Base-by-base conservation (phyloP, 176 grass and related monocot genomes). In the Elaeis guineensis region DNA sequence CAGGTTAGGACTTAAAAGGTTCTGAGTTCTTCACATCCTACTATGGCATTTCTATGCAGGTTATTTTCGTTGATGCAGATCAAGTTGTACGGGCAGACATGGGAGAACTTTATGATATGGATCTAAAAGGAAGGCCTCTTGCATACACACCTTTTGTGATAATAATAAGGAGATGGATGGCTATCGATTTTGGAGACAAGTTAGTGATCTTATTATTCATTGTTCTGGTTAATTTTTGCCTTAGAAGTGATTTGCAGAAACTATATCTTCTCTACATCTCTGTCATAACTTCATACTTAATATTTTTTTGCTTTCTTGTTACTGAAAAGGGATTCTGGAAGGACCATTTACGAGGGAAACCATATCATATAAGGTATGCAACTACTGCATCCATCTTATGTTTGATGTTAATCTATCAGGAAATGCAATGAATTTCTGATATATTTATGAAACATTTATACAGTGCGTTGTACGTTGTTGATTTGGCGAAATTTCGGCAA, bases 101-200 rank as follows among this genome's bases (percentile, higher is more conserved):
- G 93, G 93, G 93, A 85, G 93, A 97, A 70, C 59, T 97, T 16
- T 86, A 97, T 75, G 84, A 97, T 64, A 92, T 92, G 87, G 83
- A 97, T 83, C 82, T 97, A 67, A 92, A 97, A 64, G 93, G 87
- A 63, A 83, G 79, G 19, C 81, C 93, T 17, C 84, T 97, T 80
- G 93, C 93, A 14, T 97, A 97, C 80, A 97, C 93, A 48, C 93
- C 93, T 70, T 97, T 69, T 97, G 87, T 56, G 93, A 97, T 78
- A 97, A 97, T 67, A 97, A 97, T 77, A 97, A 85, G 75, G 87
- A 97, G 65, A 97, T 97, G 87, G 93, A 97, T 80, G 93, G 93
- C 44, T 97, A 78, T 72, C 84, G 93, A 55, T 97, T 97, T 80
- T 97, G 93, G 93, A 97, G 89, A 69, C 93, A 97, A 76, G 93